phyloP scores from a whole-genome alignment of 2,329 filamentous ascomycete species.

The Boeremia lycopersici region DNA sequence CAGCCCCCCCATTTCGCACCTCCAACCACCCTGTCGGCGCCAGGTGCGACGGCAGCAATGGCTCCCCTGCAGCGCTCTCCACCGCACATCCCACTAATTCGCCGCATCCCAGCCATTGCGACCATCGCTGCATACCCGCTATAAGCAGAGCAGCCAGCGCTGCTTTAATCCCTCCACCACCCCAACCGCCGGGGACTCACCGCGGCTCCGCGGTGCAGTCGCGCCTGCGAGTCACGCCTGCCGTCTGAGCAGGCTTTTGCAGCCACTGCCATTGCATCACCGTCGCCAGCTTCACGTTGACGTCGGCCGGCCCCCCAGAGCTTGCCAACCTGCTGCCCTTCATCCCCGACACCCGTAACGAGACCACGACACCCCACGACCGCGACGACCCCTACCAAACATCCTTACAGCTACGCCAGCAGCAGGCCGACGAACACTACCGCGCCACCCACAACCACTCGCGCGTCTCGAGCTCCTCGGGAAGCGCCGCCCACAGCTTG shows the following conservation, averaged over 20 bases:
- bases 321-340: slow-evolving; percentile 39
- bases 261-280: slow-evolving; percentile 1
- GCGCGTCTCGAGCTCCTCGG: slow-evolving; percentile 60
- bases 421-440: slow-evolving; percentile 46
- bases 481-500: slow-evolving; percentile 56
- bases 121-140: slow-evolving; percentile 19
- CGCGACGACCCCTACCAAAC: slow-evolving; percentile 43
- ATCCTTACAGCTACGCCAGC: slow-evolving; percentile 52
- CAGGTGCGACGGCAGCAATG: slow-evolving; percentile 25
- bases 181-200: slow-evolving; percentile 23
- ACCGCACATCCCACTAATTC: slow-evolving; percentile 27
- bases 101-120: slow-evolving; percentile 29
- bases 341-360: slow-evolving; percentile 39
- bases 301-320: slow-evolving; percentile 32
- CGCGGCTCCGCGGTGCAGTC: slow-evolving; percentile 28
- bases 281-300: slow-evolving; percentile 29
- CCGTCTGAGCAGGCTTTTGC: slow-evolving; percentile 11
- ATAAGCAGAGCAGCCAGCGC: slow-evolving; percentile 24
- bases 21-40: slow-evolving; percentile 24
- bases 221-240: slow-evolving; percentile 27
- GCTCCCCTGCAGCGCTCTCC: slow-evolving; percentile 30
- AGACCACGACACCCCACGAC: slow-evolving; percentile 46
- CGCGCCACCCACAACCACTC: slow-evolving; percentile 47
- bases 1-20: slow-evolving; percentile 30
- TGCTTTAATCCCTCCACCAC: slow-evolving; percentile 16